Percentiles rank a stretch among this genome's conserved stretches.
These are phyloP conservation scores for Phytopythium chamaehyphon DNA, from an alignment of 352 stramenopile genomes.

Conservation along the genomic window DNA sequence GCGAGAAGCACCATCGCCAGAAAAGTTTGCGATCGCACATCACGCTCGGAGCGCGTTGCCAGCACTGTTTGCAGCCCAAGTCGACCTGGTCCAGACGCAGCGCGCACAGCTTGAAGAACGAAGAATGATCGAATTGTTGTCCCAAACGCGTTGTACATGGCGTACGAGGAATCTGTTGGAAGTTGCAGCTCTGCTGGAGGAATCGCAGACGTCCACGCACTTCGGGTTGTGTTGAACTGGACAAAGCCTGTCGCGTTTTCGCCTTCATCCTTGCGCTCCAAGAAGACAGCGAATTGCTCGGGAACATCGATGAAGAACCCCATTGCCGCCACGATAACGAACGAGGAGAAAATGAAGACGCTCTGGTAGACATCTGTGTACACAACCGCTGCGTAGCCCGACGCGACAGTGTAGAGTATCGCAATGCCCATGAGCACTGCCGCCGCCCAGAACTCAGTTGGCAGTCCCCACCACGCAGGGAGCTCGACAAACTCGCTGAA, in stretches of 20 bases:
- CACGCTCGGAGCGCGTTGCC: constrained; percentile 71
- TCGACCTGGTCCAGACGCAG: constrained; percentile 57
- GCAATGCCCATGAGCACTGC: constrained; percentile 59
- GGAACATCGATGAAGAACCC: constrained; percentile 51
- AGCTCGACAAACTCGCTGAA: constrained; percentile 69
- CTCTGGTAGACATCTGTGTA: constrained; percentile 85
- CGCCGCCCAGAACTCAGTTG: constrained; percentile 68
- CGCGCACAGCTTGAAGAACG: constrained; percentile 63
- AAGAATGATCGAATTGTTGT: constrained; percentile 52
- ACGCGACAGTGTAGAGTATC: constrained; percentile 67
- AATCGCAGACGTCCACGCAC: constrained; percentile 44
- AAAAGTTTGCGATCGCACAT: constrained; percentile 75
- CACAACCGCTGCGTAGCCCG: constrained; percentile 69
- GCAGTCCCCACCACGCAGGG: constrained; percentile 44
- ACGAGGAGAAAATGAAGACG: constrained; percentile 79
- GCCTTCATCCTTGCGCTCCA: constrained; percentile 9
- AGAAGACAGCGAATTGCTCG: constrained; percentile 49
- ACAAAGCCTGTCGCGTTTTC: constrained; percentile 18
- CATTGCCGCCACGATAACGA: constrained; percentile 55
- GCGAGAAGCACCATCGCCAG: constrained; percentile 72
- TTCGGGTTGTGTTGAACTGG: constrained; percentile 39
- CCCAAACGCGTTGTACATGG: constrained; percentile 75
- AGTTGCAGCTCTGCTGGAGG: constrained; percentile 30
- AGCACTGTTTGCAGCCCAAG: constrained; percentile 68
- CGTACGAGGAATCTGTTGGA: constrained; percentile 42